Base-by-base conservation (phyloP, 306 rosid genomes). In the Luffa acutangula region DNA sequence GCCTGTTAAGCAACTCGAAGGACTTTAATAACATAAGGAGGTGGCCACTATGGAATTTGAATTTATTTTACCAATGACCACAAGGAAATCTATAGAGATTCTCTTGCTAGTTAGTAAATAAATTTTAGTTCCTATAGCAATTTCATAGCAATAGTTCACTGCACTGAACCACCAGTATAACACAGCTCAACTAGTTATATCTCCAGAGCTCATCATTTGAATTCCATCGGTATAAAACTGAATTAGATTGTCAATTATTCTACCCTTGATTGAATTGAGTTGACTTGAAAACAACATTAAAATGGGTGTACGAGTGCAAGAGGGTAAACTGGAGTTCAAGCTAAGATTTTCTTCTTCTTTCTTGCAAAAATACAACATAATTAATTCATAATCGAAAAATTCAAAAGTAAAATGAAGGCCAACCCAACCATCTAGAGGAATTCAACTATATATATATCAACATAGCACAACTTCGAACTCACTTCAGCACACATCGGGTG, bases 401-500 rank as follows among this genome's bases (percentile, higher is more conserved):
- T 76, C 34, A 37, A 37, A 43, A 39, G 48, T n/a, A 6, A 76
- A 36, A 54, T 20, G 43, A 54, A 54, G 41, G n/a, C 34, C n/a
- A 45, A 5, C 15, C 3, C 9, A 63, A 21, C 11, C 76, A 45
- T 71, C 37, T 39, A n/a, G 7, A 42, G 2, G 6, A 45, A 70
- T 5, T n/a, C 37, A 46, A 48, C 2, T 1, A 73, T 51, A 42
- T 25, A 12, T 14, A 69, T 14, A 72, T 48, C 14, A 73, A 49
- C 60, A 73, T 54, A 7, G 46, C 1, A 46, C 51, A 51, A 48
- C 7, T 39, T 74, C 3, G 79, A 83, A 86, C 97, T 92, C 78
- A 94, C 98, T 77, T 92, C 90, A 0, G 92, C 90, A 6, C 98
- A 92, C 97, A 89, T 91, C 0, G 98, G 98, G 81, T 94, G 98